phyloP scores from a whole-genome alignment of 805 yeast species.

The Wickerhamomyces mucosus region DNA sequence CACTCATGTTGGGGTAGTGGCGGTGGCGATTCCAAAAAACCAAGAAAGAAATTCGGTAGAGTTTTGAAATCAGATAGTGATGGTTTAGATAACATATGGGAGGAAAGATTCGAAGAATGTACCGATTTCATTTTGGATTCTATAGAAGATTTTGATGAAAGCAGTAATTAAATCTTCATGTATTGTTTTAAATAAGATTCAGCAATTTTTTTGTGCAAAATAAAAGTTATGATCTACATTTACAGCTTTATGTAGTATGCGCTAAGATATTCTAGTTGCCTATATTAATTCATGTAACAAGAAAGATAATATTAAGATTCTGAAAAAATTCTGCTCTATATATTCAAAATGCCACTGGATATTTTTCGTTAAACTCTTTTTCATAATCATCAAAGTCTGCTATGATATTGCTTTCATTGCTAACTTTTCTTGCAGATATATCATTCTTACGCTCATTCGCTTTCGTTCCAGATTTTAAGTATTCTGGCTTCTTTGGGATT shows the following conservation, averaged over 20 bases:
- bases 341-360: slow-evolving; percentile 47
- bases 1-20: slow-evolving; percentile 76
- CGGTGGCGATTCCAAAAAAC: slow-evolving; percentile 46
- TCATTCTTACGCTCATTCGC: too few relatives aligned
- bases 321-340: too few relatives aligned
- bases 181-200: too few relatives aligned
- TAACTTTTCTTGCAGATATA: slow-evolving; percentile 6
- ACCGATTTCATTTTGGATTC: slow-evolving; percentile 77
- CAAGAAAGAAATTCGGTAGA: slow-evolving; percentile 86
- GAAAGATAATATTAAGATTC: too few relatives aligned
- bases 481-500: slow-evolving; percentile 56
- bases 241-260: too few relatives aligned
- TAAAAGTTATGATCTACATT: too few relatives aligned
- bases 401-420: slow-evolving; percentile 16
- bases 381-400: slow-evolving; percentile 54
- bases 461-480: slow-evolving; percentile 31
- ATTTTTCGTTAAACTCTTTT: slow-evolving; percentile 44
- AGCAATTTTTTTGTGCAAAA: too few relatives aligned
- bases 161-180: slow-evolving; percentile 17
- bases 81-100: slow-evolving; percentile 66
- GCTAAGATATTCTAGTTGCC: too few relatives aligned
- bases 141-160: slow-evolving; percentile 51
- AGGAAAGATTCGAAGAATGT: slow-evolving; percentile 79
- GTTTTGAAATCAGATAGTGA: slow-evolving; percentile 67
- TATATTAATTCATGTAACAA: too few relatives aligned